These are phyloP conservation scores for Pleurotus pulmonarius DNA, from an alignment of 768 basidiomycete genomes.

Conservation along the genomic window DNA sequence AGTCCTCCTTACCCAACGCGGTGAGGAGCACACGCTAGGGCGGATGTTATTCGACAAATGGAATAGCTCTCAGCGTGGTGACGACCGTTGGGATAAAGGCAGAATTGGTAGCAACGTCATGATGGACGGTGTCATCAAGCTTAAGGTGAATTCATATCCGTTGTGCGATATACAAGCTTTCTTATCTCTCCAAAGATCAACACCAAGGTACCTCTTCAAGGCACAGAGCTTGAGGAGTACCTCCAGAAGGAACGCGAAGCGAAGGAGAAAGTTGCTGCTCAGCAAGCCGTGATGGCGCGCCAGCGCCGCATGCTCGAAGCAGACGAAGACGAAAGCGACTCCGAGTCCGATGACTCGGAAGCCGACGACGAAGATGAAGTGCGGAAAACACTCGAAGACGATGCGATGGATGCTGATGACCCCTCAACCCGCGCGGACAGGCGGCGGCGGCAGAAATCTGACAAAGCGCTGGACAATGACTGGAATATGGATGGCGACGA, in stretches of 20 bases:
- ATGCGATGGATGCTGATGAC: constrained; percentile 40
- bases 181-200: constrained; percentile 53
- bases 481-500: constrained; percentile 80
- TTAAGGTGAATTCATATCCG: constrained; percentile 48
- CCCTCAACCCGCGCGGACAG: constrained; percentile 21
- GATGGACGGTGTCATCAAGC: constrained; percentile 65
- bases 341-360: constrained; percentile 60
- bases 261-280: constrained; percentile 82
- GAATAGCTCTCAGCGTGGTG: constrained; percentile 77
- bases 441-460: constrained; percentile 31
- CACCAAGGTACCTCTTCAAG: constrained; percentile 85
- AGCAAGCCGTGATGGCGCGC: constrained; percentile 79
- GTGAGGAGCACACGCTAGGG: constrained; percentile 78
- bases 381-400: constrained; percentile 49
- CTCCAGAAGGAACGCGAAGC: constrained; percentile 69
- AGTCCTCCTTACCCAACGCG: constrained; percentile 76
- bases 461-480: constrained; percentile 51
- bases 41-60: constrained; percentile 80
- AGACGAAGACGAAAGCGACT: constrained; percentile 84
- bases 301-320: constrained; percentile 91
- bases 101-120: constrained; percentile 83
- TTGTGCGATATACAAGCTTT: constrained; percentile 9
- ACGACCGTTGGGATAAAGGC: constrained; percentile 86
- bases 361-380: constrained; percentile 64
- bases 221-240: constrained; percentile 81